A percentile compares a stretch with the other conserved stretches of the same genome.
These are phyloP conservation scores for Lodderomyces beijingensis DNA, from an alignment of 1,139 yeast genomes.

Conservation along the genomic window DNA sequence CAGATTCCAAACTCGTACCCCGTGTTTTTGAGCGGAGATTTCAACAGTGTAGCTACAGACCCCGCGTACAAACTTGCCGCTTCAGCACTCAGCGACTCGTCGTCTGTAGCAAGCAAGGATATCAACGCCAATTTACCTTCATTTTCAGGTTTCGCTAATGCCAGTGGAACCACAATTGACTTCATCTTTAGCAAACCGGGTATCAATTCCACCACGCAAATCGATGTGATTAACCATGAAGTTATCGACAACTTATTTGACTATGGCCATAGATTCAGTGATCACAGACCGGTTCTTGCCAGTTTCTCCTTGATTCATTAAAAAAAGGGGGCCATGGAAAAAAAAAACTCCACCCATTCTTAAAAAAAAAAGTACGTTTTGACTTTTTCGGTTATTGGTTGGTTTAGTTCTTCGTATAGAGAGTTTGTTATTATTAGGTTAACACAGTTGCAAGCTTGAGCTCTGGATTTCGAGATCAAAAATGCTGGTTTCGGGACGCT, in stretches of 20 bases:
- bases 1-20: slow-evolving; percentile 15
- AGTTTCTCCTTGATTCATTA: not conserved
- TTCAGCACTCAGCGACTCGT: too few species aligned
- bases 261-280: slow-evolving; percentile 1
- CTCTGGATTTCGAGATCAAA: too few species aligned
- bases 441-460: too few species aligned
- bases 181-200: slow-evolving; percentile 22
- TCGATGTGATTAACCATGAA: slow-evolving; percentile 27
- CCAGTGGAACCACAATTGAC: slow-evolving; percentile 18
- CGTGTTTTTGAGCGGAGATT: slow-evolving; percentile 33
- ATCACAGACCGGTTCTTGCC: not conserved
- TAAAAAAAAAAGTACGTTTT: too few species aligned
- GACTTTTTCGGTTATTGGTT: too few species aligned
- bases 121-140: slow-evolving; percentile 22
- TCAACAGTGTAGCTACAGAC: slow-evolving; percentile 42
- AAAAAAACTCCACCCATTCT: too few species aligned
- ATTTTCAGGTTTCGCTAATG: slow-evolving; percentile 34
- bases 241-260: slow-evolving; percentile 16
- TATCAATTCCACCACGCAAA: slow-evolving; percentile 15
- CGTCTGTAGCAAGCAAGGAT: not conserved
- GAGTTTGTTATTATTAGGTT: too few species aligned
- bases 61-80: slow-evolving; percentile 24
- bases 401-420: too few species aligned
- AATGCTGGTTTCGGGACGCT: too few species aligned
- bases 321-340: too few species aligned